These are phyloP conservation scores for Fusarium sp. DNA, from an alignment of 2,329 filamentous ascomycete species.

Conservation along the genomic window DNA sequence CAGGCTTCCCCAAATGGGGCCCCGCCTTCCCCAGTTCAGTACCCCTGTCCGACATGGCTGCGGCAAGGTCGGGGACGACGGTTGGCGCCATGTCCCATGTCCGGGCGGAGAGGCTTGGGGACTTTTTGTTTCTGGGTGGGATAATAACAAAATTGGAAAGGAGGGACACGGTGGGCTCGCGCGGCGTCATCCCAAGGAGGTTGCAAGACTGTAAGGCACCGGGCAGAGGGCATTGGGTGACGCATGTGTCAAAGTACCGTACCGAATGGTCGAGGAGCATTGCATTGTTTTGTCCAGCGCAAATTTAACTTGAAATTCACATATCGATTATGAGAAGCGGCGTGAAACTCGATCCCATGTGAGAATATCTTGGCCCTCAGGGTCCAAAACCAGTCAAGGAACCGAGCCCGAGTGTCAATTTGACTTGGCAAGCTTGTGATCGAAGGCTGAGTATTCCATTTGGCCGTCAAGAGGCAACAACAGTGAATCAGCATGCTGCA, in stretches of 20 bases:
- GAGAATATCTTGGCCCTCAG: neutral
- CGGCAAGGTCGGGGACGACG: slow-evolving; percentile 21
- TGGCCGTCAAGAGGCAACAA: neutral
- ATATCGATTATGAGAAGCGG: neutral
- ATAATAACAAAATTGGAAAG: neutral
- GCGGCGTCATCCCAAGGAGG: neutral
- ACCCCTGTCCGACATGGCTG: slow-evolving; percentile 14
- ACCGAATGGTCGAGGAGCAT: neutral
- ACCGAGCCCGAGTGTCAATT: neutral
- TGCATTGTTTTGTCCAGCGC: neutral
- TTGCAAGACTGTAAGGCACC: slow-evolving; percentile 1
- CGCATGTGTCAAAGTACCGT: neutral
- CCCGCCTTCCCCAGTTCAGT: slow-evolving; percentile 11
- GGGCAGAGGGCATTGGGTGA: neutral
- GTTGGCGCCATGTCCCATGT: slow-evolving; percentile 16
- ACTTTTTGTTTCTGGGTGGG: slow-evolving; percentile 12
- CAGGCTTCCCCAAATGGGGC: neutral
- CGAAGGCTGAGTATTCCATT: neutral
- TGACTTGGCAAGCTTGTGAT: neutral
- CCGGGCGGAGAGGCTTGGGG: slow-evolving; percentile 6
- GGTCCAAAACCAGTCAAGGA: neutral
- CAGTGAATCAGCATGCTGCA: neutral
- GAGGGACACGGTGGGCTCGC: neutral
- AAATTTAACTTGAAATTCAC: neutral
- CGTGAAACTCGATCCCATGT: neutral